Base-by-base conservation (phyloP, 2,329 filamentous ascomycete species). In the Rhynchosporium graminicola region DNA sequence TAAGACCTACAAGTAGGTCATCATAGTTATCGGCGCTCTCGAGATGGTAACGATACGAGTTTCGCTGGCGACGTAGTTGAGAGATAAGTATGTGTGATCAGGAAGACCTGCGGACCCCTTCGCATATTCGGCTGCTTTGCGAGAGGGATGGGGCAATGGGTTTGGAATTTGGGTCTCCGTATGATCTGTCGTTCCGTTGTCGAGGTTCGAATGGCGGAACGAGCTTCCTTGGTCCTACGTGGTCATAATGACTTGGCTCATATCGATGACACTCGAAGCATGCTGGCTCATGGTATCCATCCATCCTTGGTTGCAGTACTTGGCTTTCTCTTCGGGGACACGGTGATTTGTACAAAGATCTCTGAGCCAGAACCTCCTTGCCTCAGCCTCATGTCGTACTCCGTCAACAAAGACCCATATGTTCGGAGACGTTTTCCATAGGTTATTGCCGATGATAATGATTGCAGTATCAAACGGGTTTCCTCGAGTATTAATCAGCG, bases 261-360 rank as follows among this genome's bases (percentile, higher is more conserved):
- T 60, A 33, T 64, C 63, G 5, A 64, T 57, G 29, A 60, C 45
- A 9, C 43, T 57, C 31, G 48, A 36, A 1, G 56, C 56, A 12
- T 64, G 43, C 12, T 54, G 13, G 12, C 54, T 59, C 63, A 64
- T 64, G 4, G 38, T 62, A 15, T 62, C 56, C 59, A 64, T 64
- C 63, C 63, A 64, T 60, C 60, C 56, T 36, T 55, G 56, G 31
- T 62, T 60, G 59, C 63, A 64, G 38, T 62, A 64, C 28, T 46
- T 29, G 29, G 57, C 33, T 28, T 59, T 61, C 50, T 64, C 63
- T 20, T 43, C 59, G 2, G 59, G 43, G 47, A 60, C 38, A 12
- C 51, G 36, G 36, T 62, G 59, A 10, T 64, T 59, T 1, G 62
- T 33, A 13, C 63, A 64, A 5, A 64, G 7, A 28, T 62, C 55